Evolutionary conservation across 2,329 filamentous ascomycete genomes (phyloP).

Genomic region (Chaetomiaceae sp.): DNA sequence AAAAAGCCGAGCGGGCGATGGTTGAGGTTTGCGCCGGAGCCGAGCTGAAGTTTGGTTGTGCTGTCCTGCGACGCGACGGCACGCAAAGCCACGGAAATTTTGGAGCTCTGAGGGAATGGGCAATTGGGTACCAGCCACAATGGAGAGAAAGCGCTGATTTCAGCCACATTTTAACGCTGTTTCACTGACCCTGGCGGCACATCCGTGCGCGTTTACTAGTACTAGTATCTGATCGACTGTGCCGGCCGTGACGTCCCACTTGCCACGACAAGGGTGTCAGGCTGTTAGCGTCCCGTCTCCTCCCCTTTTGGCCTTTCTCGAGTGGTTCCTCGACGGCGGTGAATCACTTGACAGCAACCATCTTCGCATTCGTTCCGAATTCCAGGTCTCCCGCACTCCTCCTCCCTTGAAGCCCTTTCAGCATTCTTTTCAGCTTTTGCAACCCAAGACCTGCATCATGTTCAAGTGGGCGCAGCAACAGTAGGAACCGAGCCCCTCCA

Average conservation of each 20-base stretch:
- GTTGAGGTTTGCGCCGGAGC: neutral
- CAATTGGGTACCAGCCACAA: too few species aligned
- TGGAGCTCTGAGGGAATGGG: neutral
- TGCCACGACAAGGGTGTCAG: neutral
- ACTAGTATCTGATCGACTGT: too few species aligned
- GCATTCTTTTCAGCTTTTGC: neutral
- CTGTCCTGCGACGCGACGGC: neutral
- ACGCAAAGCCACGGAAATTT: conserved; percentile 16
- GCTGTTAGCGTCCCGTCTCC: conserved; percentile 3
- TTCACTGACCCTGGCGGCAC: too few species aligned
- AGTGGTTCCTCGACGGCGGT: conserved; percentile 18
- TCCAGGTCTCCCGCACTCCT: neutral
- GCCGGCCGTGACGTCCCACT: too few species aligned
- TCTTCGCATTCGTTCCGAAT: conserved; percentile 1
- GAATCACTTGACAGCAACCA: conserved; percentile 13
- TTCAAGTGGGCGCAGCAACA: conserved; percentile 94
- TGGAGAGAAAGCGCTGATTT: too few species aligned
- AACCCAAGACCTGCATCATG: conserved; percentile 54
- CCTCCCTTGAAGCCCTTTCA: conserved; percentile 1
- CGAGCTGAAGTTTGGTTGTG: too few species aligned
- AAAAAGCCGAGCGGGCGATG: neutral
- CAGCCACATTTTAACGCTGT: too few species aligned
- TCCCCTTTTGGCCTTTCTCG: conserved; percentile 13
- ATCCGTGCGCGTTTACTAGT: too few species aligned
- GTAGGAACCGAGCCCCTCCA: conserved; percentile 48